phyloP scores from a whole-genome alignment of 2,329 filamentous ascomycete species.

The Alternaria consortialis region DNA sequence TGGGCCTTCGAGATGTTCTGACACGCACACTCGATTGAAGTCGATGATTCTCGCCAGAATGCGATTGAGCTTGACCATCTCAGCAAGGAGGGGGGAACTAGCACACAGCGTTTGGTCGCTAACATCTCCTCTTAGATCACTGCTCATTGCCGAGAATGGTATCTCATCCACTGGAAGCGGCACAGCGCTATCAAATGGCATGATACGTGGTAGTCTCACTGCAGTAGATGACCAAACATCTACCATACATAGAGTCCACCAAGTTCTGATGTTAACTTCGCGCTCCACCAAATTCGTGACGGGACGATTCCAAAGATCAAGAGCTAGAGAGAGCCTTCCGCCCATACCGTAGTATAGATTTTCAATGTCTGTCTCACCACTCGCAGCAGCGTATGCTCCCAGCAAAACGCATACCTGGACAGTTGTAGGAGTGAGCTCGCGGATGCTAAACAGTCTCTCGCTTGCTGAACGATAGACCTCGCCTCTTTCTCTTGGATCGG shows the following conservation, averaged over 20 bases:
- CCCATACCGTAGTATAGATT: constrained; percentile 36
- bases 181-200: constrained; percentile 30
- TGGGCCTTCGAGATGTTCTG: constrained; percentile 31
- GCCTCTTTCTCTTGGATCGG: constrained; percentile 28
- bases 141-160: constrained; percentile 31
- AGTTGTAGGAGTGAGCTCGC: constrained; percentile 26
- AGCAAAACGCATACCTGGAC: constrained; percentile 32
- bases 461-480: constrained; percentile 27
- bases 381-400: constrained; percentile 35
- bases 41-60: constrained; percentile 34
- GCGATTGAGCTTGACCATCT: constrained; percentile 37
- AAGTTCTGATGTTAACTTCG: constrained; percentile 36
- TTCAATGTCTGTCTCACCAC: constrained; percentile 35
- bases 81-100: constrained; percentile 33
- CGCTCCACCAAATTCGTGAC: constrained; percentile 31
- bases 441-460: constrained; percentile 30
- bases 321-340: constrained; percentile 32
- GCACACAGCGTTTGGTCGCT: constrained; percentile 17
- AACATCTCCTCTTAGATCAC: constrained; percentile 18
- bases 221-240: constrained; percentile 39
- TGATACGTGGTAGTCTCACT: constrained; percentile 32
- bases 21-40: constrained; percentile 34
- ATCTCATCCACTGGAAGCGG: constrained; percentile 36
- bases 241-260: constrained; percentile 39
- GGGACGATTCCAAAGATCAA: constrained; percentile 32